Base-by-base conservation (phyloP, 1,284 basidiomycete genomes). In the Phlebopus sp. region DNA sequence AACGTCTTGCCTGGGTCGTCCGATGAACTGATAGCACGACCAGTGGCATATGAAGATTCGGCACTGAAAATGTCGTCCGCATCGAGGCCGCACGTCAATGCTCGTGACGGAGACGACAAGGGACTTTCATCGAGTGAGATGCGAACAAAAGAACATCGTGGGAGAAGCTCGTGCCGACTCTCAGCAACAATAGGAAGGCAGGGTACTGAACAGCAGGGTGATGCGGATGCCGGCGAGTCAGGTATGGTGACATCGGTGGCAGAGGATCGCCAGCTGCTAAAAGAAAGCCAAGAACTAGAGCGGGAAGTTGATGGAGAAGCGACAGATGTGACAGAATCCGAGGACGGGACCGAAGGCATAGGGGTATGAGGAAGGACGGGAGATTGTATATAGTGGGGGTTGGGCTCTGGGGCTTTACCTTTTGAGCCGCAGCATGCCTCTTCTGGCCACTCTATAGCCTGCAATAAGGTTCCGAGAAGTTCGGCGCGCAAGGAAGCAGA, bases 261-360 rank as follows among this genome's bases (percentile, higher is more conserved):
- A 11, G 73, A 70, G 13, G 76, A 76, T 23, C 68, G 63, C 53
- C 71, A 73, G 52, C 72, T 72, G 47, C 71, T 68, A 50, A 81
- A 78, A 17, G 81, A 78, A 34, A 81, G 70, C 79, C 78, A 81
- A 0, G 78, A 82, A 39, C 71, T 70, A 17, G 78, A 72, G 34
- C 76, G 74, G 2, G 72, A 71, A 18, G 71, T 58, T 0, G 71
- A 66, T 11, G 67, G 67, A 9, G 66, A 60, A 8, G 69, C 66
- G 4, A 69, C 45, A 41, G 57, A 51, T 34, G 62, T 53, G 53
- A 63, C 55, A 31, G 60, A 58, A 21, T 65, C 49, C 23, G 67
- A 62, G 10, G 71, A 59, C 41, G 63, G 51, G 21, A 42, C 38
- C 50, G 46, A 65, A 59, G 39, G 60, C 43, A 50, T 55, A 61